Percentiles rank a stretch among this genome's conserved stretches.
These are phyloP conservation scores for Skeletonema menzelii DNA, from an alignment of 108 stramenopile species.

Conservation along the genomic window DNA sequence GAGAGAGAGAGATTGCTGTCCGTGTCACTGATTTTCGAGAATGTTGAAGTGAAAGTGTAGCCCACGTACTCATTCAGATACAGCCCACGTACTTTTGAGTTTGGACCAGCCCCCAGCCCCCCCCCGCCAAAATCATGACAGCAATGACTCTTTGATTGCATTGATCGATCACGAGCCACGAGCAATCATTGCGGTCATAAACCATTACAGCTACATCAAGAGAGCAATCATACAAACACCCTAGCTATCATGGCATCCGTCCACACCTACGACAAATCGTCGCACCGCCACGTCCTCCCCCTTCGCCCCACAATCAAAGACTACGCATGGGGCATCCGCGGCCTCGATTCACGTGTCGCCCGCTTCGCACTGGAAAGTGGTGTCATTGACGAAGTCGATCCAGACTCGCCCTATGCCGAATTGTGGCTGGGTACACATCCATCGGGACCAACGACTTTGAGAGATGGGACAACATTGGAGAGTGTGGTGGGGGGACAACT, in stretches of 20 bases:
- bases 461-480: slow-evolving; percentile 44
- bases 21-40: too few species aligned
- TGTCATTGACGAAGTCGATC: slow-evolving; percentile 67
- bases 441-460: slow-evolving; percentile 67
- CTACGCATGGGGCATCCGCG: slow-evolving; percentile 85
- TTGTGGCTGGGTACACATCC: slow-evolving; percentile 90
- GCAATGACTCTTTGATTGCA: too few species aligned
- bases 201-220: too few species aligned
- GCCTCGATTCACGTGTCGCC: slow-evolving; percentile 78
- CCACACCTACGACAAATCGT: background rate
- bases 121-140: too few species aligned
- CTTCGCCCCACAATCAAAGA: slow-evolving; percentile 66
- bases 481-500: slow-evolving; percentile 64
- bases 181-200: too few species aligned
- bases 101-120: too few species aligned
- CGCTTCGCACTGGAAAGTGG: slow-evolving; percentile 63
- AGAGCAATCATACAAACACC: too few species aligned
- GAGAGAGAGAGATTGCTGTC: too few species aligned
- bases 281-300: slow-evolving; percentile 21
- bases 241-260: background rate
- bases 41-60: too few species aligned
- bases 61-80: too few species aligned
- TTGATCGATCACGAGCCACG: too few species aligned
- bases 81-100: too few species aligned
- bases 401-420: slow-evolving; percentile 85